Evolutionary conservation across 306 rosid genomes (phyloP).

Genomic region (Delonix regia): DNA sequence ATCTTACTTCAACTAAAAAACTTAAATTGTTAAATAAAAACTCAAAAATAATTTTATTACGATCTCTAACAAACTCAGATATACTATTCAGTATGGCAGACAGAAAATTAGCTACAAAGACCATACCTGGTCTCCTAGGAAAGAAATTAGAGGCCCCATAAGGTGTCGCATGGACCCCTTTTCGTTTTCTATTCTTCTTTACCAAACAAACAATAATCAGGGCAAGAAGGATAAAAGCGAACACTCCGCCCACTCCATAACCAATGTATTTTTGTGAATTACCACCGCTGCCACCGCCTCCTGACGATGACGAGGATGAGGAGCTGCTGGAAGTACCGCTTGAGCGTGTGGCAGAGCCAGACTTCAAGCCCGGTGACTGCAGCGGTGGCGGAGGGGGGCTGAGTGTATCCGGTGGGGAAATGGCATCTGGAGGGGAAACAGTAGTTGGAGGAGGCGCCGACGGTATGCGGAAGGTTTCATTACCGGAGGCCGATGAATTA

Average conservation of each 20-base stretch:
- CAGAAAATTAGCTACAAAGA: not conserved
- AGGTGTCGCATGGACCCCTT: slow-evolving; percentile 17
- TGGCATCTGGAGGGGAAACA: slow-evolving; percentile 22
- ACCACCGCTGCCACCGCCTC: not conserved
- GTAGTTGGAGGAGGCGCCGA: slow-evolving; percentile 23
- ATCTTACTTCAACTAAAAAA: not conserved
- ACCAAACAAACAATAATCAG: slow-evolving; percentile 26
- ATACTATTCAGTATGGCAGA: not conserved
- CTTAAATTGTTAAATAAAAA: not conserved
- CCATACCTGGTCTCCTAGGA: slow-evolving; percentile 51
- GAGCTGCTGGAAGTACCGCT: slow-evolving; percentile 3
- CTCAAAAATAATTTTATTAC: not conserved
- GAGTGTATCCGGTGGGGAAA: not conserved
- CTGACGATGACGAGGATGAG: slow-evolving; percentile 13
- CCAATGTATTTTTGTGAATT: slow-evolving; percentile 45
- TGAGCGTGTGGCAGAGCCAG: slow-evolving; percentile 7
- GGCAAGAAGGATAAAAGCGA: slow-evolving; percentile 50
- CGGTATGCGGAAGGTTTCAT: not conserved
- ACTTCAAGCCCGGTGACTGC: not conserved
- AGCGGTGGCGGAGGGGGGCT: not conserved
- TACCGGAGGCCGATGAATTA: not conserved
- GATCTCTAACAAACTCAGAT: not conserved
- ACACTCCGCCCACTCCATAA: slow-evolving; percentile 49
- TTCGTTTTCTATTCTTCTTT: slow-evolving; percentile 44
- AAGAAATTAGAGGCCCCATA: slow-evolving; percentile 41